A percentile compares a stretch with the other conserved stretches of the same genome.
These are phyloP conservation scores for Zopfochytrium polystomum DNA, from an alignment of 371 early-diverging fungal species.

Conservation along the genomic window DNA sequence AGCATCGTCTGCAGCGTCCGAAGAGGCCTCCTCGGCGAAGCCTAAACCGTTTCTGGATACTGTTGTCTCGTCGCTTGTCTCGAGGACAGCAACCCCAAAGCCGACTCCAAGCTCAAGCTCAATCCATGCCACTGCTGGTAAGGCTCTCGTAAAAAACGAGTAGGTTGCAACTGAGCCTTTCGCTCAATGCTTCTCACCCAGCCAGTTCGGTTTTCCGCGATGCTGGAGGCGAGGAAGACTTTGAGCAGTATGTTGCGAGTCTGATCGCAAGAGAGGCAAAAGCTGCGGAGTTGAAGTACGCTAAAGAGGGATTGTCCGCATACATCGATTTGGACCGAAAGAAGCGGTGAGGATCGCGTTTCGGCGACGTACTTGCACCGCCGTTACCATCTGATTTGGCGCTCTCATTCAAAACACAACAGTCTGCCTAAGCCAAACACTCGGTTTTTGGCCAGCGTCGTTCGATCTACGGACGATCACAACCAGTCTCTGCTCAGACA, in stretches of 20 bases:
- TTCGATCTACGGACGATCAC: conserved; percentile 67
- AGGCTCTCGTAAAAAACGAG: no score
- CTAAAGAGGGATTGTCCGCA: conserved; percentile 48
- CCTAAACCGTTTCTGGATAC: neutral
- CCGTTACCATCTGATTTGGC: neutral
- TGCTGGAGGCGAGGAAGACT: conserved; percentile 56
- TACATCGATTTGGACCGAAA: conserved; percentile 34
- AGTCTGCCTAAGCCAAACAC: conserved; percentile 62
- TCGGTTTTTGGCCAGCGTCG: conserved; percentile 65
- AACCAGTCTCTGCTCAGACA: conserved; percentile 63
- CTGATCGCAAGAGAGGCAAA: conserved; percentile 63
- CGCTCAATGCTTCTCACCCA: no score
- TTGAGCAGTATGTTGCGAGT: conserved; percentile 70
- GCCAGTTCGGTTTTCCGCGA: neutral
- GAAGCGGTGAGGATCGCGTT: conserved; percentile 12
- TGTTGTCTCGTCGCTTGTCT: neutral
- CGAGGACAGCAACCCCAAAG: neutral
- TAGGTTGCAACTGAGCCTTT: no score
- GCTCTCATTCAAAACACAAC: conserved; percentile 11
- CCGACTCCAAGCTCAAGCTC: neutral
- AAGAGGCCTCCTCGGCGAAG: no score
- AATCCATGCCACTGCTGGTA: no score
- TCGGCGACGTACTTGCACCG: neutral
- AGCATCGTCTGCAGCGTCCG: no score
- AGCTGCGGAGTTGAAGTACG: conserved; percentile 39